These are phyloP conservation scores for Lentinula aciculospora DNA, from an alignment of 768 basidiomycete species.

Conservation along the genomic window DNA sequence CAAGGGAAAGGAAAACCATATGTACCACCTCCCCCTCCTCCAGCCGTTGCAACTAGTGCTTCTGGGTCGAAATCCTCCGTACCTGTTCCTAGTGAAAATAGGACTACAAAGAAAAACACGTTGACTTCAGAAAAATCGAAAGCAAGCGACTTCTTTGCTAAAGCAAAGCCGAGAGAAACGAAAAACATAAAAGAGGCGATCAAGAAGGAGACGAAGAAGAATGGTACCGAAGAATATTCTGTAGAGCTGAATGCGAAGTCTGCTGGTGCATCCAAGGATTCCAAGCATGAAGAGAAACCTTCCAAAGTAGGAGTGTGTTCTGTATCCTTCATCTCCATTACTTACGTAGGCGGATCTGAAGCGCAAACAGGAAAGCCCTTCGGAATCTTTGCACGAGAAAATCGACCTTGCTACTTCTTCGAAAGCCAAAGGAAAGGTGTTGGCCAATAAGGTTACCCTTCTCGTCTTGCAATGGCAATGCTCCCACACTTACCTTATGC, in stretches of 20 bases:
- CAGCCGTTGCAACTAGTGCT: slow-evolving; percentile 35
- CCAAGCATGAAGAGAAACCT: background rate
- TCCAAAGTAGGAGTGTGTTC: background rate
- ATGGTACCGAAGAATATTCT: background rate
- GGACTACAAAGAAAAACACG: slow-evolving; percentile 15
- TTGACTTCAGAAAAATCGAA: slow-evolving; percentile 17
- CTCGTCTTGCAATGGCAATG: background rate
- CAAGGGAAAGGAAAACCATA: slow-evolving; percentile 2
- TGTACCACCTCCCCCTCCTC: slow-evolving; percentile 16
- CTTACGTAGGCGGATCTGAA: background rate
- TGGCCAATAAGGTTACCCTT: background rate
- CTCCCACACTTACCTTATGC: slow-evolving; percentile 2
- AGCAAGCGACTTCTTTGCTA: slow-evolving; percentile 13
- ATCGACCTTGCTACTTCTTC: background rate
- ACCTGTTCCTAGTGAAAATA: background rate
- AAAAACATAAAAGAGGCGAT: slow-evolving; percentile 11
- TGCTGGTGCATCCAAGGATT: background rate
- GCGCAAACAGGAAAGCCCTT: background rate
- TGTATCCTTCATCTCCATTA: background rate
- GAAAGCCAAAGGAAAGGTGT: background rate
- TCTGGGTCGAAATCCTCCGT: background rate
- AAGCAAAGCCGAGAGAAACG: slow-evolving; percentile 25
- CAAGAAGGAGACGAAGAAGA: slow-evolving; percentile 10
- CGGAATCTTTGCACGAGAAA: slow-evolving; percentile 9
- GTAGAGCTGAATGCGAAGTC: background rate